phyloP scores from a whole-genome alignment of 2,329 filamentous ascomycete species.

The Coniella lustricola region DNA sequence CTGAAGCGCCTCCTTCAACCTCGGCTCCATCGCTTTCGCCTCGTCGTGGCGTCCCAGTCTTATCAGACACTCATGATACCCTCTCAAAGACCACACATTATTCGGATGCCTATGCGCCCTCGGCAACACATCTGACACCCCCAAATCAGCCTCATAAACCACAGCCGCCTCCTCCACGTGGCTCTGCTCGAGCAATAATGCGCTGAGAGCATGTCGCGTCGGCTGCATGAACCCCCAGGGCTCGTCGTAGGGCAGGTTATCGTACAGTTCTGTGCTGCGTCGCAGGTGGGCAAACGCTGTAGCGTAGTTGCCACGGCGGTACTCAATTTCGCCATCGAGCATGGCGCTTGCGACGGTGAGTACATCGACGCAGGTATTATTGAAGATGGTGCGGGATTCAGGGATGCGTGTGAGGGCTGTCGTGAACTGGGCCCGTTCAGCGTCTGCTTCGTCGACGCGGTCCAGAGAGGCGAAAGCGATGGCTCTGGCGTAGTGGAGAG shows the following conservation, averaged over 20 bases:
- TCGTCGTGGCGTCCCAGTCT: conserved; percentile 41
- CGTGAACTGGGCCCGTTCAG: conserved; percentile 43
- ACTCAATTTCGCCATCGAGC: conserved; percentile 68
- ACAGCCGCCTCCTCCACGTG: conserved; percentile 46
- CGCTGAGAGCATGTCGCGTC: conserved; percentile 62
- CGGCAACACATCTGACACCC: conserved; percentile 51
- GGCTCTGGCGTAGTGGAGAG: conserved; percentile 61
- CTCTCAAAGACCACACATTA: conserved; percentile 71
- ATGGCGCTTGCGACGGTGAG: conserved; percentile 58
- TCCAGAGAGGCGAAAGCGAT: conserved; percentile 57
- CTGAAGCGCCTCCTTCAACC: conserved; percentile 44
- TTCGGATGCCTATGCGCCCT: conserved; percentile 60
- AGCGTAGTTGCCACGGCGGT: conserved; percentile 53
- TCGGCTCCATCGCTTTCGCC: conserved; percentile 29
- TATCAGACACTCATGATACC: conserved; percentile 62
- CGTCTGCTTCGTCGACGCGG: conserved; percentile 45
- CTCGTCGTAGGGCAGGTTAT: conserved; percentile 61
- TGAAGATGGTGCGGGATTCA: conserved; percentile 57
- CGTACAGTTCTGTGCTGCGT: conserved; percentile 51
- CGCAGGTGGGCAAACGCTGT: conserved; percentile 53
- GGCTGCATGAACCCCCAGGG: conserved; percentile 80
- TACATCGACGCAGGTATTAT: conserved; percentile 58
- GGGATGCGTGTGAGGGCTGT: conserved; percentile 47
- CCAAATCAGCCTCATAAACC: conserved; percentile 56
- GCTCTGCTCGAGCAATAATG: conserved; percentile 61